Evolutionary conservation across 1,284 basidiomycete genomes (phyloP), one percentile per base, ranked within the genome.

Genomic region (Trichosporon coremiiforme): DNA sequence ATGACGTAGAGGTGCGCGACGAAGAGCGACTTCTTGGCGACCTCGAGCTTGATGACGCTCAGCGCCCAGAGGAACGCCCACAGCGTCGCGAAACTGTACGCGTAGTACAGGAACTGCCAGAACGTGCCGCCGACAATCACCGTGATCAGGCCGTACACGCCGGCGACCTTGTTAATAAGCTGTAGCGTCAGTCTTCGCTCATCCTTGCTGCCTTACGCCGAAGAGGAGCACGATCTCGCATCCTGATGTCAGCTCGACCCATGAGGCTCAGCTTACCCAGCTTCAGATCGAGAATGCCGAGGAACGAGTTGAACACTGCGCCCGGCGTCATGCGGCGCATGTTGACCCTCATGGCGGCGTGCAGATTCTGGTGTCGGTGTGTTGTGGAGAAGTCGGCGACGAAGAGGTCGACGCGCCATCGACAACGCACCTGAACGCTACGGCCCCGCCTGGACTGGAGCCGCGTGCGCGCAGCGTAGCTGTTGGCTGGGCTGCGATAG

Each of bases 161-260:
- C 96, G 15, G 96, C 96, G 67, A 95, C 95, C 85, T 99, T 99
- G 88, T 99, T 98, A 76, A 99, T 88, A 66, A 97, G 86, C 93
- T 94, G 75, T 7, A 47, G 22, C 2, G 45, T 68, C 22, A 71
- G 72, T 60, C n/a, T n/a, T n/a, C n/a, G n/a, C 9, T 10, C 17
- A 4, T 36, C 5, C 36, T 33, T 4, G 55, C 8, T 57, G 17
- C 85, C 90, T 72, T 73, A 95, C 91, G 29, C 91, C 92, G 76
- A 97, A 96, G 66, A 95, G 87, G 17, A 95, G 86, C 71, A 91
- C 89, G 71, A 96, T 87, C 66, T 88, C 91, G 70, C 92, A 93
- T 65, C 86, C 86, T 86, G 74, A 4, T 8, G 17, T 41, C 20
- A 66, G 65, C 33, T 20, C 3, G 20, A 20, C 4, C 20, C 22